These are phyloP conservation scores for Phytopythium kandeliae DNA, from an alignment of 352 stramenopile species.

Conservation along the genomic window DNA sequence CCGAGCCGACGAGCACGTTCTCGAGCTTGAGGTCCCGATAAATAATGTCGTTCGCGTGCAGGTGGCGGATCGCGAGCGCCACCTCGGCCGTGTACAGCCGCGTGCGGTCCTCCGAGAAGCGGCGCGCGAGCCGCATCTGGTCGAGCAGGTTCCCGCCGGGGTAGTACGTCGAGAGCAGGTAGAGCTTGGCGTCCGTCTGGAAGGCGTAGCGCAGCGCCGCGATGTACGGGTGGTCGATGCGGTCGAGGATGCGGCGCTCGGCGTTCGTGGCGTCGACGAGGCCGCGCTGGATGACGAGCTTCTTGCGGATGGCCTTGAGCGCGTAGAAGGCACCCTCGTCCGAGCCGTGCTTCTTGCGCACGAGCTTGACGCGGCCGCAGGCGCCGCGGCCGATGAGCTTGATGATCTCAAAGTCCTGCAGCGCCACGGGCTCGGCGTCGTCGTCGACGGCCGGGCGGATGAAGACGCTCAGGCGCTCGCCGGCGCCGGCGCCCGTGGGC, in stretches of 20 bases:
- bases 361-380: slow-evolving; percentile 80
- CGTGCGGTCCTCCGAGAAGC: slow-evolving; percentile 92
- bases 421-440: slow-evolving; percentile 45
- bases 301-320: slow-evolving; percentile 88
- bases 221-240: slow-evolving; percentile 97
- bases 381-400: slow-evolving; percentile 95
- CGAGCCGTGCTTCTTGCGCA: slow-evolving; percentile 82
- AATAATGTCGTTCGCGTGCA: slow-evolving; percentile 94
- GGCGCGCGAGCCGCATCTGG: slow-evolving; percentile 82
- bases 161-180: slow-evolving; percentile 95
- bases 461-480: slow-evolving; percentile 68
- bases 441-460: slow-evolving; percentile 57
- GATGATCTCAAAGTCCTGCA: slow-evolving; percentile 96
- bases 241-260: slow-evolving; percentile 83
- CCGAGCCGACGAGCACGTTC: slow-evolving; percentile 95
- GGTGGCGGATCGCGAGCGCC: slow-evolving; percentile 91
- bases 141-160: slow-evolving; percentile 94
- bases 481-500: slow-evolving; percentile 24
- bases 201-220: slow-evolving; percentile 92
- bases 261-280: slow-evolving; percentile 90
- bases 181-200: slow-evolving; percentile 88
- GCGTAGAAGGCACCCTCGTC: slow-evolving; percentile 81
- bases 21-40: slow-evolving; percentile 98
- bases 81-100: slow-evolving; percentile 97
- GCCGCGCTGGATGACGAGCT: slow-evolving; percentile 76